Evolutionary conservation across 2,329 filamentous ascomycete genomes (phyloP).

Genomic region (Dothideomycetes sp.): DNA sequence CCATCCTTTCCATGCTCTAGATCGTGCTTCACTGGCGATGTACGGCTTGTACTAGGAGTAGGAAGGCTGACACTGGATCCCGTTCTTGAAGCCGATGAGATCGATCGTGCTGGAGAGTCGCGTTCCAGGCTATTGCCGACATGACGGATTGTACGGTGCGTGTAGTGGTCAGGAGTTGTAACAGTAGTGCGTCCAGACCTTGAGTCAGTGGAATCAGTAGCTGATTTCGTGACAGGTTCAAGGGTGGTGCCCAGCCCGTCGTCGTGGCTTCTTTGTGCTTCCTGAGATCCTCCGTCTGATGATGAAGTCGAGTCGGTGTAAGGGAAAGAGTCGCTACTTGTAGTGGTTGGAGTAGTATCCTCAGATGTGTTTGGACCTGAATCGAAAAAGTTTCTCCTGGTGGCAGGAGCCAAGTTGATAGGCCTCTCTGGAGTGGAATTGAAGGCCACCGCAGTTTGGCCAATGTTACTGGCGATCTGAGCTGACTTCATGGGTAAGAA

Average conservation of each 20-base stretch:
- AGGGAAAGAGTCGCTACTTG: neutral
- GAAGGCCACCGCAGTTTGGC: no score
- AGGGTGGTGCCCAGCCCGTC: no score
- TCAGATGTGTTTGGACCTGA: neutral
- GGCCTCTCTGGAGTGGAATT: neutral
- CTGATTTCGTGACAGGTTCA: no score
- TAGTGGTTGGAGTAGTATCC: neutral
- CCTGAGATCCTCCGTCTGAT: no score
- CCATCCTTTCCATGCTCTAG: no score
- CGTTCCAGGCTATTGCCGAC: neutral
- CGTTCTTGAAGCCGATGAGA: neutral
- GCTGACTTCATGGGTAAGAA: neutral
- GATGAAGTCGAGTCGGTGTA: neutral
- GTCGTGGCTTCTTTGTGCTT: no score
- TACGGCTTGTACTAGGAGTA: neutral
- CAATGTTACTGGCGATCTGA: neutral
- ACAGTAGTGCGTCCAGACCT: no score
- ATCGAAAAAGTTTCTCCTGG: neutral
- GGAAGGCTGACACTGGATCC: neutral
- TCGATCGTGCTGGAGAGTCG: neutral
- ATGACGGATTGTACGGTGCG: neutral
- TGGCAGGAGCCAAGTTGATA: neutral
- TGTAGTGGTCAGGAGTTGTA: neutral
- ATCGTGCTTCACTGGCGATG: neutral
- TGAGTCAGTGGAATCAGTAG: no score